Evolutionary conservation across 352 stramenopile species (phyloP).

Genomic region (Pythium volutum): DNA sequence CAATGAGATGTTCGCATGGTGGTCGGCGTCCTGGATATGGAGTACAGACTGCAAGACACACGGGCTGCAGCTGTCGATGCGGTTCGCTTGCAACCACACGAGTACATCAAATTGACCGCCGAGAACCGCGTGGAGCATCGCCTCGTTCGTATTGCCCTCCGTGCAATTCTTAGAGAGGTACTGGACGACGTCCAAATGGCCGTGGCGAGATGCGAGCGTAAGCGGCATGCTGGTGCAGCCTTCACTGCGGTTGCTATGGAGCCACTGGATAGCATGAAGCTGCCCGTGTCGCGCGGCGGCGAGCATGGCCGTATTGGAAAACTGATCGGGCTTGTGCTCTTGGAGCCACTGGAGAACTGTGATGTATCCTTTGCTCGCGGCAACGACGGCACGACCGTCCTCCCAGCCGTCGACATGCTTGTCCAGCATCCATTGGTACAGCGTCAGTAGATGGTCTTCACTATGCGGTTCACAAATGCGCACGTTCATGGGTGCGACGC

Average conservation of each 20-base stretch:
- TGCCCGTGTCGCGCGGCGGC: neutral
- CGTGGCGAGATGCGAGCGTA: neutral
- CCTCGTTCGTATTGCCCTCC: neutral
- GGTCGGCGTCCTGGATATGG: too few relatives aligned
- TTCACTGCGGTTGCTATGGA: constrained; percentile 36
- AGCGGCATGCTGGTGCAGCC: constrained; percentile 26
- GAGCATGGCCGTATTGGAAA: neutral
- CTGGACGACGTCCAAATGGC: constrained; percentile 14
- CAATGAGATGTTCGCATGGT: too few relatives aligned
- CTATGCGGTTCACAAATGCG: neutral
- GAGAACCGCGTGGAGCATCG: neutral
- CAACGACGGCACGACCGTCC: neutral
- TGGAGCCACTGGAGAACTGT: constrained; percentile 15
- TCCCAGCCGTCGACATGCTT: neutral
- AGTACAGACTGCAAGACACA: neutral
- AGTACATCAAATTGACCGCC: neutral
- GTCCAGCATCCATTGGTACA: neutral
- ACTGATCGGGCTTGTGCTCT: constrained; percentile 30
- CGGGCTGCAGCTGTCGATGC: neutral
- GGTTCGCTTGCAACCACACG: neutral
- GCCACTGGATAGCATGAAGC: constrained; percentile 1
- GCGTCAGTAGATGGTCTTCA: neutral
- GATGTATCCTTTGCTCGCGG: neutral
- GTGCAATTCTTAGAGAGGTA: neutral
- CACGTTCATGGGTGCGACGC: neutral